Base-by-base conservation (phyloP, 208 protist genomes). In the Vickermania spadyakhi region DNA sequence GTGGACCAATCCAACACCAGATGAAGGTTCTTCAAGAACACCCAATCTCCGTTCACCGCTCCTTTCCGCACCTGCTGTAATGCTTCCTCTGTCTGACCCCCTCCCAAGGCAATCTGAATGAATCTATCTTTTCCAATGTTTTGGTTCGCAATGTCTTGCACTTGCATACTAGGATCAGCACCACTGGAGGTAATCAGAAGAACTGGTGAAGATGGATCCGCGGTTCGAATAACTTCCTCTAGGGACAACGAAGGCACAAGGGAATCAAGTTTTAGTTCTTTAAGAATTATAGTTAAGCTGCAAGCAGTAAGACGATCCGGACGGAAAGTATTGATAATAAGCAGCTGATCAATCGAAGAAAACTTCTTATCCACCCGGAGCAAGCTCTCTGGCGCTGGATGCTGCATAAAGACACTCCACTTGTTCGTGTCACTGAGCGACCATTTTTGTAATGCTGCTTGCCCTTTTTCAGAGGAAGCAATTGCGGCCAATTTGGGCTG, bases 11-110 rank as follows among this genome's bases (percentile, higher is more conserved):
- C 73, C 7, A 96, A 72, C n/a, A 98, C 96, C 0, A 98, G 73
- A 74, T 99, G 96, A 13, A 98, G 64, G 68, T 99, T 98, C 80
- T 99, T 99, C 11, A 99, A 72, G 60, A 94, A 93, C 11, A 98
- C 62, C 94, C 93, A 98, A 55, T 88, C 73, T 28, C 96, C 96
- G 29, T 89, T 74, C 51, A 62, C 74, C 26, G 91, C 85, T 58
- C 84, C 89, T 28, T 84, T 75, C n/a, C 79, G 77, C 60, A 98
- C 31, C 58, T 93, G 80, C 67, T 77, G 56, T 73, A 97, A 75
- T 4, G 94, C 95, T 54, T 87, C 76, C 29, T 93, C 86, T 1
- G 80, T 96, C 75, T 97, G 90, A 1, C 94, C 93, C n/a, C 91
- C 91, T 67, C 97, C 96, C 53, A 98, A 91, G 3, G 96, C 96